phyloP scores from a whole-genome alignment of 352 stramenopile genomes.

The Phytophthora multivora region DNA sequence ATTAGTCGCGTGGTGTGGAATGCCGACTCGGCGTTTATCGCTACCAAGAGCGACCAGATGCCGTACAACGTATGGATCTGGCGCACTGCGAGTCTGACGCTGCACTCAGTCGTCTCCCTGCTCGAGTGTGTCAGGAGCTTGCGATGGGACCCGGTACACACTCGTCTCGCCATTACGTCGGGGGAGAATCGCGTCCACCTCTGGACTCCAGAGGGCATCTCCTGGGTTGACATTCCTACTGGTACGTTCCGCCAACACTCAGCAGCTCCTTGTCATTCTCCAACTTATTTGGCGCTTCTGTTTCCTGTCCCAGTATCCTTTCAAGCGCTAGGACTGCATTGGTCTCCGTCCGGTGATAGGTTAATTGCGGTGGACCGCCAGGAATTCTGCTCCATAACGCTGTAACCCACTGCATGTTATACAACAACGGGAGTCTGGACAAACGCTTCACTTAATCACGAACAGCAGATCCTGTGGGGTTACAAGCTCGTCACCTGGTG shows the following conservation, averaged over 20 bases:
- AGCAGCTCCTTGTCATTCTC: background rate
- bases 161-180: slow-evolving; percentile 62
- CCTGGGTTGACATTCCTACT: slow-evolving; percentile 72
- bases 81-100: slow-evolving; percentile 72
- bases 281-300: background rate
- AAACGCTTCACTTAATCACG: slow-evolving; percentile 57
- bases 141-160: slow-evolving; percentile 60
- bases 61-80: slow-evolving; percentile 88
- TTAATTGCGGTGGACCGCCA: slow-evolving; percentile 63
- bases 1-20: slow-evolving; percentile 73
- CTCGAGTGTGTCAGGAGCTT: slow-evolving; percentile 64
- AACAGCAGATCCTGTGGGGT: slow-evolving; percentile 68
- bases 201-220: slow-evolving; percentile 66
- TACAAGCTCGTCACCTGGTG: slow-evolving; percentile 60
- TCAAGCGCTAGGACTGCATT: slow-evolving; percentile 69
- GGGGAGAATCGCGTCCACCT: slow-evolving; percentile 72
- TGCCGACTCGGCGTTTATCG: slow-evolving; percentile 68
- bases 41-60: slow-evolving; percentile 84
- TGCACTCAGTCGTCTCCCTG: slow-evolving; percentile 69
- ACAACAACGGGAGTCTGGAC: background rate
- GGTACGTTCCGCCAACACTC: slow-evolving; percentile 28
- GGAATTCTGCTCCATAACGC: slow-evolving; percentile 70
- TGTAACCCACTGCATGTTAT: slow-evolving; percentile 31
- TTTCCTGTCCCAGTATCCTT: slow-evolving; percentile 49
- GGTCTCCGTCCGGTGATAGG: slow-evolving; percentile 55